Conservation (phyloP, 306 rosid species). For the Malus sylvestris region DNA sequence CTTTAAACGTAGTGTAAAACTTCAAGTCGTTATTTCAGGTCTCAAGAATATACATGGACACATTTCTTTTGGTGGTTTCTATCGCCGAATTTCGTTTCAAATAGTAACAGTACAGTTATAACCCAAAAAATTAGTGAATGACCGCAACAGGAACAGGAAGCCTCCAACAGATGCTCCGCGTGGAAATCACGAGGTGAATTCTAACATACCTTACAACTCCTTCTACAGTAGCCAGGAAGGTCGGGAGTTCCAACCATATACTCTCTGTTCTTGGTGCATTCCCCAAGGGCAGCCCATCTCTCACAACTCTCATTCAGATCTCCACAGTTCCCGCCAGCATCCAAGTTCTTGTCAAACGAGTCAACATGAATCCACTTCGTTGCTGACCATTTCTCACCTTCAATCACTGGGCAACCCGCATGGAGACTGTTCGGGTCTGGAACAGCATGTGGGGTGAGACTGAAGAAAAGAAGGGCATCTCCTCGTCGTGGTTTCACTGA, state of each 20-base stretch:
- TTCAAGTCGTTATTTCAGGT: not conserved
- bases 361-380: constrained; percentile 96
- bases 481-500: constrained; percentile 90
- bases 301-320: constrained; percentile 75
- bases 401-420: constrained; percentile 89
- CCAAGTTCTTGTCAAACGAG: constrained; percentile 62
- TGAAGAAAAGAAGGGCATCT: constrained; percentile 97
- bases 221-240: constrained; percentile 85
- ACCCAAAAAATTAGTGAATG: not conserved
- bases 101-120: not conserved
- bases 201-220: constrained; percentile 83
- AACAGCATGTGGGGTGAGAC: constrained; percentile 64
- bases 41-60: not conserved
- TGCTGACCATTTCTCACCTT: constrained; percentile 99
- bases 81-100: not conserved
- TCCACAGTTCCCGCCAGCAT: constrained; percentile 47
- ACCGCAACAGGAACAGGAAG: constrained; percentile 8
- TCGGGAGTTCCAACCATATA: constrained; percentile 86
- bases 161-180: constrained; percentile 1
- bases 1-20: not conserved
- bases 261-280: constrained; percentile 75
- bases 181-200: constrained; percentile 11
- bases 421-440: constrained; percentile 88
- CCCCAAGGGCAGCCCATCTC: constrained; percentile 96
- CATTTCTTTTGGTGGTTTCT: constrained; percentile 2